phyloP scores from a whole-genome alignment of 768 basidiomycete genomes.

The Boletus eberwhitei region DNA sequence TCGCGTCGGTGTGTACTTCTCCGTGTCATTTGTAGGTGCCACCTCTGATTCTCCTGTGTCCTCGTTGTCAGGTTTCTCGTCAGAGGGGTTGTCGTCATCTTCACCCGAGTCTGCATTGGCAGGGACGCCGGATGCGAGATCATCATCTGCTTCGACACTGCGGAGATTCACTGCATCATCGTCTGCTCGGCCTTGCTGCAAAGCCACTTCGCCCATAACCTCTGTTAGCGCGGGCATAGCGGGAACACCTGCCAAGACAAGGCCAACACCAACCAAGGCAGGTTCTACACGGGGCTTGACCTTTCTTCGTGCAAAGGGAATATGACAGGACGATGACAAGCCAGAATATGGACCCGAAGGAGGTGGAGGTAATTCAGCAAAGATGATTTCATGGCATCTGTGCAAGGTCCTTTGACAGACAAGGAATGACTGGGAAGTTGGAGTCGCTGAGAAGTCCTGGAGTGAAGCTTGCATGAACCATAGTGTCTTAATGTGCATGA shows the following conservation, averaged over 20 bases:
- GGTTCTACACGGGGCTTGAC: conserved; percentile 73
- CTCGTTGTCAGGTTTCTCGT: conserved; percentile 38
- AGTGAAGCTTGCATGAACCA: conserved; percentile 99
- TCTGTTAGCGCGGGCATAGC: conserved; percentile 73
- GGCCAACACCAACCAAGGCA: conserved; percentile 79
- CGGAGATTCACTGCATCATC: conserved; percentile 51
- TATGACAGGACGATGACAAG: conserved; percentile 46
- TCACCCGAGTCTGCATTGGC: conserved; percentile 25
- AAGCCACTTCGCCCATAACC: conserved; percentile 76
- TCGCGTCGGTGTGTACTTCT: conserved; percentile 7
- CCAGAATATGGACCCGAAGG: conserved; percentile 65
- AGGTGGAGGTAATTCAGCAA: conserved; percentile 75
- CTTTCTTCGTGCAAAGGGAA: conserved; percentile 54
- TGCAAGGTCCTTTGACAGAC: conserved; percentile 91
- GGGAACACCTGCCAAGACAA: conserved; percentile 71
- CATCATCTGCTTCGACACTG: conserved; percentile 47
- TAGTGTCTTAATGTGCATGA: conserved; percentile 58
- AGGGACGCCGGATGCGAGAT: conserved; percentile 31
- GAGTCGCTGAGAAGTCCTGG: conserved; percentile 58
- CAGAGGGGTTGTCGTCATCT: conserved; percentile 44
- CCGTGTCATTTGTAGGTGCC: conserved; percentile 12
- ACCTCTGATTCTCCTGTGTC: conserved; percentile 13
- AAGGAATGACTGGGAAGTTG: conserved; percentile 73
- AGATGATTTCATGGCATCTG: conserved; percentile 95
- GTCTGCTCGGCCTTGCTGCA: conserved; percentile 84